Percentiles rank a stretch among this genome's conserved stretches.
These are phyloP conservation scores for Sanghuangporus sanghuang DNA, from an alignment of 1,284 basidiomycete genomes.

Conservation along the genomic window DNA sequence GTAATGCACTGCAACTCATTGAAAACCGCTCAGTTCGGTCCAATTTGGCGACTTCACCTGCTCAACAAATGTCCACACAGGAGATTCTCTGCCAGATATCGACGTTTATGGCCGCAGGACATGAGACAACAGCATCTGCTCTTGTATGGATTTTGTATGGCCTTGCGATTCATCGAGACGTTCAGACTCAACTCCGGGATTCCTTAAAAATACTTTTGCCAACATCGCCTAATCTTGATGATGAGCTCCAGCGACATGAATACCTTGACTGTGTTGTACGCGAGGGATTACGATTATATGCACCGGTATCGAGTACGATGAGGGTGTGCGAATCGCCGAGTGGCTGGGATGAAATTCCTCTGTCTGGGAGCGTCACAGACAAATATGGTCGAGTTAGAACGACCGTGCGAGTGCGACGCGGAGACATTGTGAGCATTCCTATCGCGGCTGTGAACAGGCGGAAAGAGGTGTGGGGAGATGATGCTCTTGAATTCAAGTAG, in stretches of 20 bases:
- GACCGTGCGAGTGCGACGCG: constrained; percentile 40
- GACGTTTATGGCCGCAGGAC: constrained; percentile 68
- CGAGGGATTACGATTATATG: constrained; percentile 60
- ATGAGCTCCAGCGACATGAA: constrained; percentile 36
- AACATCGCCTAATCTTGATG: constrained; percentile 25
- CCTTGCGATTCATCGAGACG: constrained; percentile 46
- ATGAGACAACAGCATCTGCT: constrained; percentile 58
- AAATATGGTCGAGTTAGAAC: constrained; percentile 28
- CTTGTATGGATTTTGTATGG: constrained; percentile 71
- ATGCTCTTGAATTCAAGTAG: constrained; percentile 60
- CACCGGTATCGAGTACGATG: constrained; percentile 63
- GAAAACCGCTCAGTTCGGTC: constrained; percentile 43
- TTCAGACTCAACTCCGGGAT: constrained; percentile 53
- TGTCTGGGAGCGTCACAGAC: constrained; percentile 30
- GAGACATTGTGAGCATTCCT: constrained; percentile 58
- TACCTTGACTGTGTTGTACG: constrained; percentile 60
- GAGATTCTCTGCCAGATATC: constrained; percentile 75
- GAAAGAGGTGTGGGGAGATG: constrained; percentile 59
- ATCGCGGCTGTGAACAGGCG: constrained; percentile 62
- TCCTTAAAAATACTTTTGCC: constrained; percentile 36
- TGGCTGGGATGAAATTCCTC: constrained; percentile 50
- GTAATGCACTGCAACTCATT: background rate
- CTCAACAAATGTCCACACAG: constrained; percentile 53
- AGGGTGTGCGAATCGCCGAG: constrained; percentile 48
- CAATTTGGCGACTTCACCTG: constrained; percentile 43